Conservation (phyloP, 805 yeast genomes). For the Pichia insulana region DNA sequence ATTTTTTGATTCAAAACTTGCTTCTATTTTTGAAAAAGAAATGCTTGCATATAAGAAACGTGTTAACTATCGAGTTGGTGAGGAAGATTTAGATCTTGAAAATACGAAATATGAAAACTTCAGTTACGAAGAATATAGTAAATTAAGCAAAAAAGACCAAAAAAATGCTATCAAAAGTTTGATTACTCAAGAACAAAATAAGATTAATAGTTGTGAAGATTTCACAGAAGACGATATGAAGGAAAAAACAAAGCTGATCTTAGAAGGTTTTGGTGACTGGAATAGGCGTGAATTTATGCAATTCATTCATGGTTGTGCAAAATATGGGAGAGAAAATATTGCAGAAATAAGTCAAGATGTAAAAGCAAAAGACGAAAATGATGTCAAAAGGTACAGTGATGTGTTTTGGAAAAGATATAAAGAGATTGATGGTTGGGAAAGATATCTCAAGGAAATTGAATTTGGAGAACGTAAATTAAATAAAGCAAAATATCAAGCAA, state of each 20-base stretch:
- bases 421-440: conserved; percentile 62
- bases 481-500: conserved; percentile 46
- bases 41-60: conserved; percentile 54
- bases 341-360: conserved; percentile 44
- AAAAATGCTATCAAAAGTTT: conserved; percentile 25
- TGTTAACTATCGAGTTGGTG: conserved; percentile 48
- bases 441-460: conserved; percentile 64
- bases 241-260: conserved; percentile 43
- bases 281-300: conserved; percentile 66
- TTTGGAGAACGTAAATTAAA: conserved; percentile 61
- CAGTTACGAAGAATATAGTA: conserved; percentile 27
- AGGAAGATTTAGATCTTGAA: conserved; percentile 48
- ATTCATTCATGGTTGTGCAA: conserved; percentile 61
- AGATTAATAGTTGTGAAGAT: conserved; percentile 47
- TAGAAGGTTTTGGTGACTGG: conserved; percentile 59
- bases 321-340: conserved; percentile 48
- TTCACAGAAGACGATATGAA: conserved; percentile 55
- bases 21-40: conserved; percentile 51
- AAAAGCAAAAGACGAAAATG: conserved; percentile 48
- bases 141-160: conserved; percentile 18
- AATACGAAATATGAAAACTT: conserved; percentile 17
- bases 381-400: conserved; percentile 48
- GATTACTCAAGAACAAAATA: conserved; percentile 41
- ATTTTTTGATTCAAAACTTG: conserved; percentile 51
- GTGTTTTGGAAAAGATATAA: conserved; percentile 56